Conservation (phyloP, 2,329 filamentous ascomycete species). For the Penicillium sp. region DNA sequence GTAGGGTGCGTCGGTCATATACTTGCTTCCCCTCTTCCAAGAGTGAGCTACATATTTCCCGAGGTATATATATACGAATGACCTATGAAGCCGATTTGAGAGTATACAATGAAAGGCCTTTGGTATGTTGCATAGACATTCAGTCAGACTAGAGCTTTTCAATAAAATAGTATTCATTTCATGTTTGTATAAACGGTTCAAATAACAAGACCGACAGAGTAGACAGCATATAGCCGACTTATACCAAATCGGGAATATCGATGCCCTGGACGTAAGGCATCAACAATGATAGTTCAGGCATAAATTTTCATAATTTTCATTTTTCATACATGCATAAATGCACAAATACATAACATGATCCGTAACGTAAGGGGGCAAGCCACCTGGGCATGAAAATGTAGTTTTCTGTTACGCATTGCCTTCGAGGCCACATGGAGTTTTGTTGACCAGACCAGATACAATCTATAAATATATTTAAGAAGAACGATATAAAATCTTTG, state of each 20-base stretch:
- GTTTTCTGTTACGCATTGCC: neutral
- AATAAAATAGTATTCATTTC: too few species aligned
- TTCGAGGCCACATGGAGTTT: neutral
- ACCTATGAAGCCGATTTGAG: neutral
- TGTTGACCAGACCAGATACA: neutral
- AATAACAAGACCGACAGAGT: neutral
- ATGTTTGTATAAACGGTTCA: neutral
- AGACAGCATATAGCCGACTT: constrained; percentile 1
- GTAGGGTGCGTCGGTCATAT: neutral
- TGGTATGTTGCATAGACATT: neutral
- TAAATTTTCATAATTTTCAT: neutral
- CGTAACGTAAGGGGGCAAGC: constrained; percentile 2
- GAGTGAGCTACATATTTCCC: neutral
- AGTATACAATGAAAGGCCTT: neutral
- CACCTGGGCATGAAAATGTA: neutral
- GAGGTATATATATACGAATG: neutral
- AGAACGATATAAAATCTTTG: too few species aligned
- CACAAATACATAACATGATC: neutral
- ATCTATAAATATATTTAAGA: neutral
- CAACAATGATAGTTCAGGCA: neutral
- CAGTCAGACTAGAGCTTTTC: neutral
- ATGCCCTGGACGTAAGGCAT: neutral
- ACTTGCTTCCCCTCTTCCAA: neutral
- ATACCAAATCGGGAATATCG: neutral
- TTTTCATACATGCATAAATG: neutral